Evolutionary conservation across 2,329 filamentous ascomycete species (phyloP).

Genomic region (Aschersonia sp.): DNA sequence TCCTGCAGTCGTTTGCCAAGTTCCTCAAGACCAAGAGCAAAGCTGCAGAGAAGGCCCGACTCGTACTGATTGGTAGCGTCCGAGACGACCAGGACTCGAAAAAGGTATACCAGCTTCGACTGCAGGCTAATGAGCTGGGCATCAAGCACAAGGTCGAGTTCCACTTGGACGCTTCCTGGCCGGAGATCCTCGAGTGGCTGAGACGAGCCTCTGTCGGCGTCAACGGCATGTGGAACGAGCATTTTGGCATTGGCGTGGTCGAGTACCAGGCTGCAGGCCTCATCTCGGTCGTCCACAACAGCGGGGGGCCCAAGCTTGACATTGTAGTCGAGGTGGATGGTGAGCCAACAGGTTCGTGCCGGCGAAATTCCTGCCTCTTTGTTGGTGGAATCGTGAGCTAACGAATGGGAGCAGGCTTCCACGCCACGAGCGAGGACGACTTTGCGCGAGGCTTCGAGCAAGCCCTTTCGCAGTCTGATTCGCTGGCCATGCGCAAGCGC

Average conservation of each 20-base stretch:
- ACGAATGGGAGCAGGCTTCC: slow-evolving; percentile 47
- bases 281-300: slow-evolving; percentile 85
- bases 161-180: slow-evolving; percentile 80
- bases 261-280: slow-evolving; percentile 95
- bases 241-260: slow-evolving; percentile 96
- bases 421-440: slow-evolving; percentile 61
- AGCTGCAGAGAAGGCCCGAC: slow-evolving; percentile 40
- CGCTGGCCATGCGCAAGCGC: slow-evolving; percentile 57
- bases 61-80: slow-evolving; percentile 87
- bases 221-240: slow-evolving; percentile 99
- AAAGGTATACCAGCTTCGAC: slow-evolving; percentile 73
- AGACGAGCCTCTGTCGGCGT: slow-evolving; percentile 68
- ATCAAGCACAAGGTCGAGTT: slow-evolving; percentile 80
- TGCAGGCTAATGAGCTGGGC: slow-evolving; percentile 73
- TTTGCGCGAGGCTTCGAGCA: slow-evolving; percentile 71
- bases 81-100: slow-evolving; percentile 68
- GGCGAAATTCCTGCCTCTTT: background rate
- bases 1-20: slow-evolving; percentile 69
- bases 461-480: slow-evolving; percentile 59
- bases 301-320: slow-evolving; percentile 82
- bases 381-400: background rate
- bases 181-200: slow-evolving; percentile 69
- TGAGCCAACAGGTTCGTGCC: slow-evolving; percentile 53
- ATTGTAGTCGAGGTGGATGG: slow-evolving; percentile 77
- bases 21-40: slow-evolving; percentile 45